phyloP scores from a whole-genome alignment of 139 green algal species.

The Desmodesmus armatus region DNA sequence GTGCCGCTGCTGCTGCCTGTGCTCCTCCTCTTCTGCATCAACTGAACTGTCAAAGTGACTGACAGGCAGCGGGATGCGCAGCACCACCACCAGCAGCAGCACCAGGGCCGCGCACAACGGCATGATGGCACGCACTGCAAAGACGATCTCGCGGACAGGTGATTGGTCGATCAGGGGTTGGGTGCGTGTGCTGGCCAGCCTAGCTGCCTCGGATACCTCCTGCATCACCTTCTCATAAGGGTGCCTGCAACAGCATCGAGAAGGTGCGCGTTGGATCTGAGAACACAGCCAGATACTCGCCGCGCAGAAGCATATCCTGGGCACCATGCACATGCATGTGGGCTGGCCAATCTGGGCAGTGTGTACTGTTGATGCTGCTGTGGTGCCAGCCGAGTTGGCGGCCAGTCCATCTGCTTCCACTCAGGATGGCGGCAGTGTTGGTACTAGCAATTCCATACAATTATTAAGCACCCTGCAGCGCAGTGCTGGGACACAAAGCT shows the following conservation, averaged over 20 bases:
- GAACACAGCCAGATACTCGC: no score
- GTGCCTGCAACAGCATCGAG: constrained; percentile 5
- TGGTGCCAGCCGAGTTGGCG: no score
- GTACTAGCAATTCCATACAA: not conserved
- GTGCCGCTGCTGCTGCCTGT: no score
- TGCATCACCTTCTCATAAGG: constrained; percentile 43
- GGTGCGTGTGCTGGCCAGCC: not conserved
- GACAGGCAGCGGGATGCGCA: constrained; percentile 36
- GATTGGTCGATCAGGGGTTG: not conserved
- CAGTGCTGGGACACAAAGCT: not conserved
- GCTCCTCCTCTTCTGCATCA: no score
- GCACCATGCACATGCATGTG: not conserved
- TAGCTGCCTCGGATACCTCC: no score
- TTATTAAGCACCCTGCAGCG: not conserved
- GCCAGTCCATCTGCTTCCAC: no score
- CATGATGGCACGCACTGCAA: constrained; percentile 56
- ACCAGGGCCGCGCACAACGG: constrained; percentile 50
- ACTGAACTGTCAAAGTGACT: no score
- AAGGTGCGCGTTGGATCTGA: no score
- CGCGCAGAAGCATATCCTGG: no score
- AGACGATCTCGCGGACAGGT: constrained; percentile 54
- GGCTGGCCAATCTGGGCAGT: no score
- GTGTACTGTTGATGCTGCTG: no score
- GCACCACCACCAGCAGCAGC: constrained; percentile 49
- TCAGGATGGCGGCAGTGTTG: no score